Conservation (phyloP, 2,329 filamentous ascomycete genomes). For the Phoma herbarum region DNA sequence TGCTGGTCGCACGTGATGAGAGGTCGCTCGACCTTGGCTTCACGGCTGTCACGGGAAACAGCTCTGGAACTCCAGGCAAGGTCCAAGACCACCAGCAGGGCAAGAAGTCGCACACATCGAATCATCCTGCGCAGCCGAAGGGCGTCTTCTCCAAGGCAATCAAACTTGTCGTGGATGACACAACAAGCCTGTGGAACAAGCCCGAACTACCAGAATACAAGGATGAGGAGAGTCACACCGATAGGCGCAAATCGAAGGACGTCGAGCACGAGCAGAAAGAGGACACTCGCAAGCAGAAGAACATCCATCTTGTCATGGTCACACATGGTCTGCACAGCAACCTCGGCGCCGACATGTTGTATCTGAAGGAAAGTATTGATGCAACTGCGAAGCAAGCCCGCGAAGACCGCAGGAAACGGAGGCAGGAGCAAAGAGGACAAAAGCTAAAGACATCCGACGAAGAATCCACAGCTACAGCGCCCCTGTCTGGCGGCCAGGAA, state of each 20-base stretch:
- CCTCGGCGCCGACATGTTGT: conserved; percentile 94
- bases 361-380: conserved; percentile 96
- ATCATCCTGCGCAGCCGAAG: conserved; percentile 70
- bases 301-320: conserved; percentile 87
- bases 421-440: conserved; percentile 44
- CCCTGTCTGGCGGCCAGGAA: conserved; percentile 61
- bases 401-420: conserved; percentile 70
- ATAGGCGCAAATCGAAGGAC: conserved; percentile 37
- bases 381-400: conserved; percentile 78
- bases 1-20: conserved; percentile 85
- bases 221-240: conserved; percentile 43
- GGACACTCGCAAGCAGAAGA: conserved; percentile 68
- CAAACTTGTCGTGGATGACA: conserved; percentile 83
- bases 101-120: conserved; percentile 59
- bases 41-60: conserved; percentile 62
- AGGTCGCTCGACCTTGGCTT: conserved; percentile 78
- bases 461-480: conserved; percentile 53
- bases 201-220: conserved; percentile 76
- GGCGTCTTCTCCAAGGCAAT: conserved; percentile 88
- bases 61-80: conserved; percentile 65
- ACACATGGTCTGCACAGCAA: conserved; percentile 98
- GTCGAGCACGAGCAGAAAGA: conserved; percentile 28
- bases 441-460: conserved; percentile 9
- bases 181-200: conserved; percentile 90
- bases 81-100: conserved; percentile 77